Base-by-base conservation (phyloP, 2,329 filamentous ascomycete genomes). In the Calycina marina region DNA sequence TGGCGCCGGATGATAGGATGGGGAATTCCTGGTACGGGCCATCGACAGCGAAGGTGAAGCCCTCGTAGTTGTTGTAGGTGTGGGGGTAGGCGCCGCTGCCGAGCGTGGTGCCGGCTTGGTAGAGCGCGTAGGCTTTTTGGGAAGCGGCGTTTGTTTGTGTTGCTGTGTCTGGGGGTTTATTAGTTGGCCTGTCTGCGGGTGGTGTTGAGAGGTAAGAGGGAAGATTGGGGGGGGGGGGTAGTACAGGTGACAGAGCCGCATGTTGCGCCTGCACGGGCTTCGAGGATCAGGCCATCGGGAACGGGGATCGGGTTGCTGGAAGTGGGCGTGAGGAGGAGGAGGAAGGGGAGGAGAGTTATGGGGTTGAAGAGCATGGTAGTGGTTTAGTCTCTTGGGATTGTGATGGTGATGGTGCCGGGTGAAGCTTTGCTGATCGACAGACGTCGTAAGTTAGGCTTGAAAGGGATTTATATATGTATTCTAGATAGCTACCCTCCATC, bases 21-120 rank as follows among this genome's bases (percentile, higher is more conserved):
- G 73, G 73, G 51, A 75, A 78, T 52, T 78, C 73, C 38, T 73
- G 65, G 49, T 70, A 78, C 0, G 71, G 69, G 0, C 67, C 69
- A 3, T 49, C 40, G 4, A 74, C 63, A 2, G 58, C 42, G 50
- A 78, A 77, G 25, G 58, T 53, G 49, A 78, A 77, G 12, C 67
- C 70, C 47, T 77, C 72, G 43, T 65, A 65, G 57, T 76, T 67
- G 51, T 72, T 65, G 56, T 71, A 76, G 20, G 53, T 52, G 49
- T 76, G 70, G 0, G 71, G 71, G 50, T 76, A 47, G 25, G 33
- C 35, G 5, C 34, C 74, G 34, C 51, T 48, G 40, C 60, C 58
- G 25, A 52, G 52, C 24, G 49, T 48, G 16, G 45, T 43, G 30
- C 57, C 58, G 16, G 53, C 41, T 31, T 54, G 39, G 48, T 69